Evolutionary conservation across 1,139 yeast species (phyloP).

Genomic region (Kodamaea suecica): DNA sequence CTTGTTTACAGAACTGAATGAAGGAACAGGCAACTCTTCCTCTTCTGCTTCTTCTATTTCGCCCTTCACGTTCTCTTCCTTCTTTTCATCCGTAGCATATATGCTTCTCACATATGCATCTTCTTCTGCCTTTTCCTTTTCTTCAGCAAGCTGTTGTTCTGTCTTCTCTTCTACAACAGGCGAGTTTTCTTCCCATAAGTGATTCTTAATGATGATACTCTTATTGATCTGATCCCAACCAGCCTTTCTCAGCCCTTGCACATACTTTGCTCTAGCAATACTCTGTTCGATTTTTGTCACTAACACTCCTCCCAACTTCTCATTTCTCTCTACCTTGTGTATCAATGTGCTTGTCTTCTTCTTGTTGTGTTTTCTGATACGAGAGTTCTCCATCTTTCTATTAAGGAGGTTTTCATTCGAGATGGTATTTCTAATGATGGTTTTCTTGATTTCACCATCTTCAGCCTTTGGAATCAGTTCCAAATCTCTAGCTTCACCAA

Average conservation of each 20-base stretch:
- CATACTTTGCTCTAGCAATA: conserved; percentile 58
- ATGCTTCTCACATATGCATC: conserved; percentile 38
- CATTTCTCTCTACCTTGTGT: conserved; percentile 45
- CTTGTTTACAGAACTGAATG: conserved; percentile 27
- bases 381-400: conserved; percentile 50
- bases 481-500: conserved; percentile 47
- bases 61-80: conserved; percentile 7
- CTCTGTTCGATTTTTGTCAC: conserved; percentile 62
- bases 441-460: conserved; percentile 52
- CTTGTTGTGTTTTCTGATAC: conserved; percentile 32
- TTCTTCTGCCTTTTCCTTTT: conserved; percentile 22
- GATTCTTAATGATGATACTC: conserved; percentile 33
- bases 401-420: conserved; percentile 62
- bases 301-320: conserved; percentile 53
- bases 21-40: conserved; percentile 9
- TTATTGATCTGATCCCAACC: conserved; percentile 72
- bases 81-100: conserved; percentile 22
- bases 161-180: conserved; percentile 12
- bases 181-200: conserved; percentile 9
- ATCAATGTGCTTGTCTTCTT: conserved; percentile 35
- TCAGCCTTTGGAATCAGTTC: conserved; percentile 55
- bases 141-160: conserved; percentile 12
- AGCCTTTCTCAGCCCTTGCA: conserved; percentile 60
- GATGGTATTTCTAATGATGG: conserved; percentile 65
- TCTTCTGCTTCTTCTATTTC: conserved; percentile 19